Evolutionary conservation across 805 yeast species (phyloP).

Genomic region (Nakazawaea populi): DNA sequence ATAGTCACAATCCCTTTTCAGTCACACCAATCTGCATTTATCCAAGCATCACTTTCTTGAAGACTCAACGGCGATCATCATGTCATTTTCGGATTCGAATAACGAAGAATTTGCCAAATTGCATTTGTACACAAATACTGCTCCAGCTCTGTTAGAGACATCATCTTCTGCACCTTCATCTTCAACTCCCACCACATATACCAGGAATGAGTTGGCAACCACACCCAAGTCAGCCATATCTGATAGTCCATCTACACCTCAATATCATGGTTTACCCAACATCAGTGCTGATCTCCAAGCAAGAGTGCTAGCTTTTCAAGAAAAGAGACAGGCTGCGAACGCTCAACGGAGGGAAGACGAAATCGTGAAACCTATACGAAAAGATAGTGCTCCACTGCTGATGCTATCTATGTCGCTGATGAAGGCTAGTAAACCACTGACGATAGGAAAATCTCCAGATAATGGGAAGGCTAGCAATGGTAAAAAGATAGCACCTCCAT

Average conservation of each 20-base stretch:
- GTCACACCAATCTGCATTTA: not conserved
- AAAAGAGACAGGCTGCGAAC: constrained; percentile 53
- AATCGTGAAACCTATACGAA: not conserved
- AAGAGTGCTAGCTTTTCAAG: constrained; percentile 80
- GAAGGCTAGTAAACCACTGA: too few relatives aligned
- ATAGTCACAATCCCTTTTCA: not conserved
- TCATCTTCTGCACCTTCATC: not conserved
- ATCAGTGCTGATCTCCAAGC: constrained; percentile 81
- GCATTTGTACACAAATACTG: constrained; percentile 1
- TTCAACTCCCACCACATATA: not conserved
- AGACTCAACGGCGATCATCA: not conserved
- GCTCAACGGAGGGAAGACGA: constrained; percentile 12
- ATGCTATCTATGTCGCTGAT: not conserved
- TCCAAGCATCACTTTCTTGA: too few relatives aligned
- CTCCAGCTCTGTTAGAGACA: constrained; percentile 2
- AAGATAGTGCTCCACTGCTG: not conserved
- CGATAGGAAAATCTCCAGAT: too few relatives aligned
- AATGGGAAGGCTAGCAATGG: not conserved
- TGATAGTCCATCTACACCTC: constrained; percentile 16
- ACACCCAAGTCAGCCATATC: constrained; percentile 10
- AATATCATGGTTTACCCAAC: constrained; percentile 27
- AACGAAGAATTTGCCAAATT: constrained; percentile 1
- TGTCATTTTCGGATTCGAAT: constrained; percentile 1
- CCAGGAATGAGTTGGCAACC: not conserved
- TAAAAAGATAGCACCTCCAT: constrained; percentile 7